Conservation (phyloP, 78 protist species). For the Cavenderia fasciculata region DNA sequence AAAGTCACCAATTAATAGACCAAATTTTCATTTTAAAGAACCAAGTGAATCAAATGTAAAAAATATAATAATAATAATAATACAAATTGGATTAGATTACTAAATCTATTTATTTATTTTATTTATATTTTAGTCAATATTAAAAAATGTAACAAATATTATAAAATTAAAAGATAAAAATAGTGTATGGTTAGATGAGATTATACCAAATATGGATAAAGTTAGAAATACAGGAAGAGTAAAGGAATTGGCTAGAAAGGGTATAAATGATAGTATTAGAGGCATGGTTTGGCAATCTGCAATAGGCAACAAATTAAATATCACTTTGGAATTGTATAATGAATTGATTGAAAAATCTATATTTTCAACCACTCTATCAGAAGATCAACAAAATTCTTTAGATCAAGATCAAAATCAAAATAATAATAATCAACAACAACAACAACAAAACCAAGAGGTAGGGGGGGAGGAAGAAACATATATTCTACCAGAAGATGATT, state of each 20-base stretch:
- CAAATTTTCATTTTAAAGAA: background rate
- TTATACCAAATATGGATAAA: background rate
- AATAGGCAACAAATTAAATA: constrained; percentile 1
- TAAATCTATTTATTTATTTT: background rate
- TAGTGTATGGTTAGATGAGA: constrained; percentile 22
- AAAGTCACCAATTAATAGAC: background rate
- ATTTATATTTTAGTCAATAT: background rate
- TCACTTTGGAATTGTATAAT: background rate
- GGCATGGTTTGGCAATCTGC: constrained; percentile 44
- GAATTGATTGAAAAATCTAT: constrained; percentile 5
- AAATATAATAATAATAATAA: background rate
- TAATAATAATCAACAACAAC: constrained; percentile 13
- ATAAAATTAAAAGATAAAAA: constrained; percentile 20
- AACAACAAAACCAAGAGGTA: too few species aligned
- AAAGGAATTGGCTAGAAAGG: constrained; percentile 18
- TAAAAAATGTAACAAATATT: constrained; percentile 8
- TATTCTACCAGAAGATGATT: constrained; percentile 5
- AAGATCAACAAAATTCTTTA: background rate
- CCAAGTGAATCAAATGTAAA: constrained; percentile 13
- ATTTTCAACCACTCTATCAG: background rate
- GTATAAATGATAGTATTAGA: constrained; percentile 27
- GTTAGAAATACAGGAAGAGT: constrained; percentile 1
- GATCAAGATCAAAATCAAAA: background rate
- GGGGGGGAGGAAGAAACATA: too few species aligned
- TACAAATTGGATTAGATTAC: background rate